Conservation (phyloP, 164 flowering plant genomes). For the Litsea cubeba region DNA sequence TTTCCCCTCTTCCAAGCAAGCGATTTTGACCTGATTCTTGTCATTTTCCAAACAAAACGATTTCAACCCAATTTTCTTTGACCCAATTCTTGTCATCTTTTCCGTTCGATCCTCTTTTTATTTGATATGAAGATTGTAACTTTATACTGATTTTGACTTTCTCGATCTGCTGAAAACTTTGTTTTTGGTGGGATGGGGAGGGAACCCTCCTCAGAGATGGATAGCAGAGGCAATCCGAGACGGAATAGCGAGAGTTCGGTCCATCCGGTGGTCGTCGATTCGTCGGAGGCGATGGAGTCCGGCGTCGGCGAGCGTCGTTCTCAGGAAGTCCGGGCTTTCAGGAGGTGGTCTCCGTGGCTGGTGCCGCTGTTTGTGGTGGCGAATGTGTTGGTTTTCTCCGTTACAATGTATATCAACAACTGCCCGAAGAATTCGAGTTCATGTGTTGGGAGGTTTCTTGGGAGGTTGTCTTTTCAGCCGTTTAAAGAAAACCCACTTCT, state of each 20-base stretch:
- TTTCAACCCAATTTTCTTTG: background rate
- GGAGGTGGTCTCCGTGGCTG: slow-evolving; percentile 63
- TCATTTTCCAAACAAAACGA: background rate
- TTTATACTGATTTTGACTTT: slow-evolving; percentile 1
- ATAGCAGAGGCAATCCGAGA: slow-evolving; percentile 25
- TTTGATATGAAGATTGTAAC: background rate
- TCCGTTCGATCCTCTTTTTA: no score
- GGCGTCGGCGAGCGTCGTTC: background rate
- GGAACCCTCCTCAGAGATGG: slow-evolving; percentile 20
- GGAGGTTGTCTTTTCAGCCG: slow-evolving; percentile 62
- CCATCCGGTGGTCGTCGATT: slow-evolving; percentile 20
- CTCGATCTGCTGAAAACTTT: background rate
- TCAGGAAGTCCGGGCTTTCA: slow-evolving; percentile 25
- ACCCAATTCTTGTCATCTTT: background rate
- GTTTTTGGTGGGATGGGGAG: slow-evolving; percentile 21
- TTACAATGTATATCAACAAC: slow-evolving; percentile 55
- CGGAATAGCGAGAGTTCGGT: slow-evolving; percentile 18
- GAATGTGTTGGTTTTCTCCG: slow-evolving; percentile 37
- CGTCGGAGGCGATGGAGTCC: slow-evolving; percentile 3
- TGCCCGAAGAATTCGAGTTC: slow-evolving; percentile 46
- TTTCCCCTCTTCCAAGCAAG: background rate
- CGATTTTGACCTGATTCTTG: background rate
- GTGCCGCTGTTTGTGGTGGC: slow-evolving; percentile 44
- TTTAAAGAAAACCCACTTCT: slow-evolving; percentile 67
- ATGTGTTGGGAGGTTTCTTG: slow-evolving; percentile 39